Evolutionary conservation across 2,329 filamentous ascomycete genomes (phyloP).

Genomic region (Stemphylium vesicarium): DNA sequence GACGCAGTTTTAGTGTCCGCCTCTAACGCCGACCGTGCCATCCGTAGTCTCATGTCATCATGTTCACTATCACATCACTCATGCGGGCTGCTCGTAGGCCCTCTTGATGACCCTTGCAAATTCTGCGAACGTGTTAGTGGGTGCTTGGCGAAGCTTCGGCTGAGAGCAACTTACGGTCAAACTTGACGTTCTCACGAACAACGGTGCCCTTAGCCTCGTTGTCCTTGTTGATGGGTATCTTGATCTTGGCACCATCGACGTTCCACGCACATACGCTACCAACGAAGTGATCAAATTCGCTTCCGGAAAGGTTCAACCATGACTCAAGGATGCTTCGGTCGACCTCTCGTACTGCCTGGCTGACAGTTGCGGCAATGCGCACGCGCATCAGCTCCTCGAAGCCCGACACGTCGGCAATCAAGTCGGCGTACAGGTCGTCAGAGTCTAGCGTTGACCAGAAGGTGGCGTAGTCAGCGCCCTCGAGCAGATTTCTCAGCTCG

Average conservation of each 20-base stretch:
- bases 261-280: constrained; percentile 76
- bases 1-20: constrained; percentile 13
- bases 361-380: constrained; percentile 85
- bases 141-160: not conserved
- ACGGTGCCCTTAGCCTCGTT: constrained; percentile 90
- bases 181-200: constrained; percentile 92
- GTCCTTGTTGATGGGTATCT: constrained; percentile 89
- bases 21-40: constrained; percentile 22
- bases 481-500: constrained; percentile 82
- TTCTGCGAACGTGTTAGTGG: constrained; percentile 33
- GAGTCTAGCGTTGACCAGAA: constrained; percentile 95
- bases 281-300: constrained; percentile 58
- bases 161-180: constrained; percentile 65
- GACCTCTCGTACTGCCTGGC: constrained; percentile 83
- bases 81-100: constrained; percentile 48
- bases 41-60: constrained; percentile 22
- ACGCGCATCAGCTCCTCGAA: constrained; percentile 95
- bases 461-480: constrained; percentile 84
- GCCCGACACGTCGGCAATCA: constrained; percentile 90
- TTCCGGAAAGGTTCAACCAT: constrained; percentile 57
- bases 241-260: constrained; percentile 70
- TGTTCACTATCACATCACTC: constrained; percentile 19
- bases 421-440: constrained; percentile 93
- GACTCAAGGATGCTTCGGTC: constrained; percentile 54
- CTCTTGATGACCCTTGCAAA: constrained; percentile 46